Evolutionary conservation across 164 flowering plant genomes (phyloP).

Genomic region (Chloranthus sessilifolius): DNA sequence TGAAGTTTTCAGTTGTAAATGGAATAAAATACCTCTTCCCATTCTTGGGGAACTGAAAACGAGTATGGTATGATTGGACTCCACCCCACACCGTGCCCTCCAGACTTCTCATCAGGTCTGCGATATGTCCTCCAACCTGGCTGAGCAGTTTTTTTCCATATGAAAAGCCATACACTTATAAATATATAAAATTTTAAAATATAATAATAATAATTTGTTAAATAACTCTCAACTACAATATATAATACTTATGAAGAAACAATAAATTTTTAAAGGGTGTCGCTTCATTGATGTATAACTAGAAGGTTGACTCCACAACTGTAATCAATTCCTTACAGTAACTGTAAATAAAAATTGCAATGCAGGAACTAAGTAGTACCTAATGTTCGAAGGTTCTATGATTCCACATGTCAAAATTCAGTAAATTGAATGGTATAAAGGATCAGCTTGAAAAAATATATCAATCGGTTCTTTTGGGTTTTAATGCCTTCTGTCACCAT

Average conservation of each 20-base stretch:
- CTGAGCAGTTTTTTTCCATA: conserved; percentile 48
- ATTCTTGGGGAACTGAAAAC: conserved; percentile 68
- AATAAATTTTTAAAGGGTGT: neutral
- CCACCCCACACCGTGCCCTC: conserved; percentile 99
- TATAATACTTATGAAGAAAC: neutral
- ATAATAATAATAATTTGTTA: neutral
- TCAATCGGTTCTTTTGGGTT: too few species aligned
- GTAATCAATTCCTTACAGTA: too few species aligned
- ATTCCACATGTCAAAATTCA: too few species aligned
- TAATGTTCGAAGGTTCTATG: too few species aligned
- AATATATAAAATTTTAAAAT: neutral
- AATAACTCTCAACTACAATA: neutral
- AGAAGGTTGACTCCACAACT: too few species aligned
- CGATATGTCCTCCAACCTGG: conserved; percentile 99
- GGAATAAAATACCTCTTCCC: conserved; percentile 72
- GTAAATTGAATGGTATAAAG: too few species aligned
- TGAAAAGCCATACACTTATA: conserved; percentile 4
- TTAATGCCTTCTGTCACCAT: too few species aligned
- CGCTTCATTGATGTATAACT: too few species aligned
- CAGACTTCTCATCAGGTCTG: conserved; percentile 95
- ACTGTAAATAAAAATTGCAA: too few species aligned
- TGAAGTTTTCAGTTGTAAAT: neutral
- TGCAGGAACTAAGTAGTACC: too few species aligned
- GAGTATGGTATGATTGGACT: conserved; percentile 90
- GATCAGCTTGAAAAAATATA: too few species aligned